phyloP scores from a whole-genome alignment of 2,329 filamentous ascomycete species.

The Calonectria multiphialidica region DNA sequence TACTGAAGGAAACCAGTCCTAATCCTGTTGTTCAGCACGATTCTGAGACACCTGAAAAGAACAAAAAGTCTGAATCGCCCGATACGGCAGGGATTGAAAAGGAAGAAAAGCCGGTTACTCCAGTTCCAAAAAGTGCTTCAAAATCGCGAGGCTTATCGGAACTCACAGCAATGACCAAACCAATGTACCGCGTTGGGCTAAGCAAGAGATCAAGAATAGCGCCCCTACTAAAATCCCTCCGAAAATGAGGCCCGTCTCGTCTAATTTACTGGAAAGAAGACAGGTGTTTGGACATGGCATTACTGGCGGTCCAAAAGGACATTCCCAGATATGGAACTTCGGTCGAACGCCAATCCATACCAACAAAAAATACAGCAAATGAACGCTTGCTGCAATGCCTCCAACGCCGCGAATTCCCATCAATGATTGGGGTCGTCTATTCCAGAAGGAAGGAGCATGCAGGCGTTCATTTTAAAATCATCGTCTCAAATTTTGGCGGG shows the following conservation, averaged over 20 bases:
- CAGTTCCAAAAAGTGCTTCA: constrained; percentile 17
- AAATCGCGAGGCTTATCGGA: constrained; percentile 34
- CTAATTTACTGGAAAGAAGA: neutral
- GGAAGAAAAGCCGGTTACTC: constrained; percentile 7
- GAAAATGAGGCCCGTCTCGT: constrained; percentile 49
- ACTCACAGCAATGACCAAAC: constrained; percentile 47
- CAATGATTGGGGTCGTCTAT: neutral
- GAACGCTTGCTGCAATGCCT: no score
- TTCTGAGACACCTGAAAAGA: constrained; percentile 7
- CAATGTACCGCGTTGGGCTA: constrained; percentile 63
- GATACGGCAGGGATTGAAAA: constrained; percentile 5
- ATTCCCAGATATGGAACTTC: no score
- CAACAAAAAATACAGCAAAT: no score
- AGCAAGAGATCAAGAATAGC: constrained; percentile 64
- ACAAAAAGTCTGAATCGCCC: constrained; percentile 5
- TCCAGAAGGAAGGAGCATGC: no score
- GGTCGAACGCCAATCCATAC: no score
- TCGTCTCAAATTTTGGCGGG: neutral
- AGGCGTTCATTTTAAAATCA: neutral
- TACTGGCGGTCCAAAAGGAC: neutral
- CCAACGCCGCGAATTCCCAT: no score
- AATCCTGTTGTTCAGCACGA: constrained; percentile 1
- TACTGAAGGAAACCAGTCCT: constrained; percentile 27
- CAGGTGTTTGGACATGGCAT: neutral
- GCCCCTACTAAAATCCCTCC: constrained; percentile 62